Base-by-base conservation (phyloP, 129 eudicot species). In the Solidago caesia region DNA sequence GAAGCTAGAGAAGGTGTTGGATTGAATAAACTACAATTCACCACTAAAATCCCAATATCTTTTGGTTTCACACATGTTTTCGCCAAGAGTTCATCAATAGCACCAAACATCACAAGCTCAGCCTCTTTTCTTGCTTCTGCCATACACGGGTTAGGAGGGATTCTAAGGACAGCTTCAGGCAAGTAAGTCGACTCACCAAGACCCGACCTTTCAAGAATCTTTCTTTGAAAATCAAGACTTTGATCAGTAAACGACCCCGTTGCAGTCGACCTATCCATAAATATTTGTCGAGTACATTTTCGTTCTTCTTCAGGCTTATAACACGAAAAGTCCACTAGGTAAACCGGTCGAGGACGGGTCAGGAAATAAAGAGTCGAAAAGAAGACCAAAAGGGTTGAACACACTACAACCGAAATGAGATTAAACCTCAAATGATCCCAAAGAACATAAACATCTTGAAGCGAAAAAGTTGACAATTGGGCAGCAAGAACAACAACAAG, bases 101-200 rank as follows among this genome's bases (percentile, higher is more conserved):
- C 97, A 79, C 97, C 97, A 71, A 86, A 89, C 96, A 91, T 91
- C 8, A 91, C 96, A 3, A 77, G 48, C n/a, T 91, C 97, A 0
- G 97, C 97, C 29, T 91, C 97, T 72, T 87, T 91, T 81, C 97
- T 85, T 6, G 97, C 97, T 79, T 88, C 96, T 6, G 83, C 90
- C 96, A 91, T 91, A 51, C 89, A 86, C 2, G 97, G 96, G 61
- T 87, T 91, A 3, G 97, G 96, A 7, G 97, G 97, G 10, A 86
- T 89, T 27, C 85, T 60, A 25, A 88, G 79, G 6, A 91, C 92
- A 7, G 96, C 97, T 64, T 91, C 97, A 4, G 97, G 97, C 15
- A 91, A 91, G 64, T 91, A 91, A 21, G 97, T 88, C 0, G 81
- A 75, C 72, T 91, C 92, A 1, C 97, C 96, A 65, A 91, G 97